Evolutionary conservation across 2,329 filamentous ascomycete species (phyloP), one percentile per base, ranked within the genome.

Genomic region (Purpureocillium lavendulum): DNA sequence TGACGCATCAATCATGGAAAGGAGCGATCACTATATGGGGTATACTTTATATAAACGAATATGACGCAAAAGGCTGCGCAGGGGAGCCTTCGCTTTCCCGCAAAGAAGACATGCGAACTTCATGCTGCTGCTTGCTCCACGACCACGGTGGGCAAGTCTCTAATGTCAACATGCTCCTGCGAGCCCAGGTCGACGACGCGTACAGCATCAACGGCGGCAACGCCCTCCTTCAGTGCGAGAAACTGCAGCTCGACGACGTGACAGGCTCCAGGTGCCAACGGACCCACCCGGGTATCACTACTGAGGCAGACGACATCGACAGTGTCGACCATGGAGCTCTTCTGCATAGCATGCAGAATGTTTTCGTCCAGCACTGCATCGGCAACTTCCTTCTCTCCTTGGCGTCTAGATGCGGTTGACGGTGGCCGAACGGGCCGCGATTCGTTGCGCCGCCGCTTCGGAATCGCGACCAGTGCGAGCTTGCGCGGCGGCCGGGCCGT

Each of bases 131-230:
- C 49, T 16, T 58, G 55, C 42, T 67, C 61, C 13, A 82, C 70
- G 39, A 87, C 61, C 49, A 87, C 76, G 33, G 74, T 78, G 0
- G 86, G 86, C 46, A 92, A 56, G 45, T 90, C 82, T 44, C 76
- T 72, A 40, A 89, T 79, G 58, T 90, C 84, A 4, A 86, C 80
- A 53, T 84, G 82, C 62, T 89, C 84, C 52, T 86, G 80, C 28
- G 77, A 84, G 16, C 69, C 75, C 43, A 90, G 56, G 57, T 92
- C 86, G 4, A 89, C 70, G 1, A 90, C 75, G 36, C 84, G 69
- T 15, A 90, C 69, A 3, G 80, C 80, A 49, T 89, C 85, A 3
- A 90, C 59, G n/a, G 73, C 71, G 24, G 86, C 69, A 26, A 86
- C 71, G 1, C 85, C 86, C 35, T 75, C 69, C 39, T 66, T 65